Conservation (phyloP, 2,329 filamentous ascomycete genomes). For the Gremmenia infestans region DNA sequence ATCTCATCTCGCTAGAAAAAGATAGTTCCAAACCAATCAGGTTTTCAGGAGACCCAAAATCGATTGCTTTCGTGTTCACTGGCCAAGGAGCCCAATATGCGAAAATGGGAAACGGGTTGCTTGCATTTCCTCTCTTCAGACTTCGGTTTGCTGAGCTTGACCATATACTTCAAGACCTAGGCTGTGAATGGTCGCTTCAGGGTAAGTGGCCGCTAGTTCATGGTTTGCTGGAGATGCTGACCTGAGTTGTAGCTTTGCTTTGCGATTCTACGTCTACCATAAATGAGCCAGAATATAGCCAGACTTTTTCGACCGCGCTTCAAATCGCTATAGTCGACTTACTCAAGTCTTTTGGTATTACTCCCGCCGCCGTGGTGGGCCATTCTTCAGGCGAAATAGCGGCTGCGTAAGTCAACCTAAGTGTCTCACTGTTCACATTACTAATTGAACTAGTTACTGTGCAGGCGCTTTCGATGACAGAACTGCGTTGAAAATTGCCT, state of each 20-base stretch:
- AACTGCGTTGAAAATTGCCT: conserved; percentile 9
- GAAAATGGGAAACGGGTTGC: conserved; percentile 24
- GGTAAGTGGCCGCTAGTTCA: too few species aligned
- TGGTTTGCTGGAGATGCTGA: background rate
- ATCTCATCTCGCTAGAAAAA: background rate
- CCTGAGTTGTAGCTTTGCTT: background rate
- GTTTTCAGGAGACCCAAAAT: background rate
- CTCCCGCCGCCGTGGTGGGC: conserved; percentile 20
- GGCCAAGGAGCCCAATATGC: conserved; percentile 30
- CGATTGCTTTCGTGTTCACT: conserved; percentile 23
- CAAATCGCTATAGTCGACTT: conserved; percentile 25
- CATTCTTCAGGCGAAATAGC: conserved; percentile 31
- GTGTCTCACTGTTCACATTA: background rate
- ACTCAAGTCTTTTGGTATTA: conserved; percentile 11
- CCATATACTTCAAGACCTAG: background rate
- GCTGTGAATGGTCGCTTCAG: background rate
- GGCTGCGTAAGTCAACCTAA: conserved; percentile 28
- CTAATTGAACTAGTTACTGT: conserved; percentile 18
- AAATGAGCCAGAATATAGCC: conserved; percentile 3
- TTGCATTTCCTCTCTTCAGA: conserved; percentile 5
- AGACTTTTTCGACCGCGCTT: conserved; percentile 17
- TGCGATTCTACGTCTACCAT: background rate
- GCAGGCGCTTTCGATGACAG: conserved; percentile 16
- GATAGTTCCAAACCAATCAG: too few species aligned
- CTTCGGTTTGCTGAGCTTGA: conserved; percentile 1